Evolutionary conservation across 2,329 filamentous ascomycete genomes (phyloP).

Genomic region (Colletotrichum sp.): DNA sequence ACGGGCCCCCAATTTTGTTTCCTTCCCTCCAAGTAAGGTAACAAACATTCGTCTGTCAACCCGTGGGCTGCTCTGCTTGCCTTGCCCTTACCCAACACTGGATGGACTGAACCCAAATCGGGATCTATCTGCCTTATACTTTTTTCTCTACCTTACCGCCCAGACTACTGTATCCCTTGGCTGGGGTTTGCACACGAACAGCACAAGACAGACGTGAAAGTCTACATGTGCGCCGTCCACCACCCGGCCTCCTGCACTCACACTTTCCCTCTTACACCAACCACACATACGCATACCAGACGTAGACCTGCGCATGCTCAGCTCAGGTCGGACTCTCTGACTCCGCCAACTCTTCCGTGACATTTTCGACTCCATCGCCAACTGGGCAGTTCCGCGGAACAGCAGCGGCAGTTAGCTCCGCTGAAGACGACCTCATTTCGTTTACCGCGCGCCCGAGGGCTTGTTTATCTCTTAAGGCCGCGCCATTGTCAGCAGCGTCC

Average conservation of each 20-base stretch:
- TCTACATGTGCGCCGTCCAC: background rate
- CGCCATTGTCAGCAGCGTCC: constrained; percentile 9
- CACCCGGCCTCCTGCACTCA: background rate
- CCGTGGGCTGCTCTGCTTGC: background rate
- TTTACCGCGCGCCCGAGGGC: background rate
- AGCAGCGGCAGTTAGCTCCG: background rate
- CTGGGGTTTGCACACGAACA: background rate
- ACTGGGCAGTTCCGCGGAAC: background rate
- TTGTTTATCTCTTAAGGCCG: background rate
- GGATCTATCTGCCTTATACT: background rate
- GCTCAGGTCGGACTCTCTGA: background rate
- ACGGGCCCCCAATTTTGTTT: background rate
- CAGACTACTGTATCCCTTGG: background rate
- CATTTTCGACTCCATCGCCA: background rate
- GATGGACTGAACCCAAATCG: background rate
- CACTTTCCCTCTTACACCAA: background rate
- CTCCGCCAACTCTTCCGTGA: background rate
- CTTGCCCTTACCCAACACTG: background rate
- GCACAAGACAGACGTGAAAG: background rate
- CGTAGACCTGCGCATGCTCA: background rate
- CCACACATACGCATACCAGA: background rate
- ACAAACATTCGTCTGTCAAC: background rate
- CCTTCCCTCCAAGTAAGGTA: background rate
- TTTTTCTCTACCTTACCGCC: background rate
- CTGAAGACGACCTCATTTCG: constrained; percentile 12